phyloP scores from a whole-genome alignment of 805 yeast species.

The Yarrowia osloensis region DNA sequence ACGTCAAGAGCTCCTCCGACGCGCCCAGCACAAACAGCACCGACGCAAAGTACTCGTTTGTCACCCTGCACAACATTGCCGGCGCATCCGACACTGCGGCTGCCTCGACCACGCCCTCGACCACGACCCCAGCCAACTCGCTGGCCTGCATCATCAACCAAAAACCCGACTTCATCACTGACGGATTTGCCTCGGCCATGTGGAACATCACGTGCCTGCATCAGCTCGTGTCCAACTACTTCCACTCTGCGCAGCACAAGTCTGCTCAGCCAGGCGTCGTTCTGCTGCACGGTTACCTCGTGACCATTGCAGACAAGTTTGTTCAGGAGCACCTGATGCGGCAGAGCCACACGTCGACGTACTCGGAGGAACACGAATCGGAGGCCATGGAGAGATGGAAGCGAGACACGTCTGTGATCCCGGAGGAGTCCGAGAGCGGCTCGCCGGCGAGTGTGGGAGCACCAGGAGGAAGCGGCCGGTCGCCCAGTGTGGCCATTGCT shows the following conservation, averaged over 20 bases:
- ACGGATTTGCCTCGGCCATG: slow-evolving; percentile 35
- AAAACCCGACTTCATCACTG: slow-evolving; percentile 33
- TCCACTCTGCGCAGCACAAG: neutral
- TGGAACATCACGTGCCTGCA: slow-evolving; percentile 38
- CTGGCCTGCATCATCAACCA: slow-evolving; percentile 30
- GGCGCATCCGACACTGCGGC: neutral
- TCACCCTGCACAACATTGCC: slow-evolving; percentile 16
- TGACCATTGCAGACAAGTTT: slow-evolving; percentile 37
- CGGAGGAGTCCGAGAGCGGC: neutral
- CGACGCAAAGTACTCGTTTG: slow-evolving; percentile 1
- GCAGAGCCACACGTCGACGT: neutral
- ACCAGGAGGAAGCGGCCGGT: neutral
- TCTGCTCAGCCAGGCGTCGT: slow-evolving; percentile 19
- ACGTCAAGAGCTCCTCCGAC: too few species aligned
- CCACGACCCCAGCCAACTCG: slow-evolving; percentile 8
- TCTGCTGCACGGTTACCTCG: slow-evolving; percentile 36
- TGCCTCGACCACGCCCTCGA: neutral
- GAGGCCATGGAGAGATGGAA: slow-evolving; percentile 19
- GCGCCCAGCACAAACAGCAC: neutral
- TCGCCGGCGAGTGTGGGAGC: neutral
- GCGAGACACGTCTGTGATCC: neutral
- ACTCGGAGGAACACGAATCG: neutral
- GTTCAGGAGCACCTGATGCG: slow-evolving; percentile 32
- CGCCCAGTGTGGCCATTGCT: slow-evolving; percentile 3
- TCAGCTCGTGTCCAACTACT: slow-evolving; percentile 34